phyloP scores from a whole-genome alignment of 352 stramenopile genomes.

The Phytophthora crassamura region DNA sequence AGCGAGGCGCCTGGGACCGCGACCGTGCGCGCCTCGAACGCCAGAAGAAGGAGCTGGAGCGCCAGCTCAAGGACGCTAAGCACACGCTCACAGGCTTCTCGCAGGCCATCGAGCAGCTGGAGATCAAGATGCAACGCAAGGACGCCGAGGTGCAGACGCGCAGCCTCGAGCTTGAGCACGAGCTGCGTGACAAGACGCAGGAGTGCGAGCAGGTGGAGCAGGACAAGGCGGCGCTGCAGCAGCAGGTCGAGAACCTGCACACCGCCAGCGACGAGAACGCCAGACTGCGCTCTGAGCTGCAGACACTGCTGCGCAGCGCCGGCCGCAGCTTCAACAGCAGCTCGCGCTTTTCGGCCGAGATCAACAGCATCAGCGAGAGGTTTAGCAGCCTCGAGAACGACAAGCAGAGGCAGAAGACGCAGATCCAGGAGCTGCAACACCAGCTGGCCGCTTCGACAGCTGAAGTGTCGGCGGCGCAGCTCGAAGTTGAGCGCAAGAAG shows the following conservation, averaged over 20 bases:
- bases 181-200: conserved; percentile 47
- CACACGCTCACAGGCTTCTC: conserved; percentile 65
- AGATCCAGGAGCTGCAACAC: conserved; percentile 44
- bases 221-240: conserved; percentile 28
- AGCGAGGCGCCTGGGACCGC: conserved; percentile 49
- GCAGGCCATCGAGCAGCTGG: conserved; percentile 76
- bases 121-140: conserved; percentile 81
- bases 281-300: conserved; percentile 46
- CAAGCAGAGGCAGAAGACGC: conserved; percentile 36
- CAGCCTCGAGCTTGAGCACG: conserved; percentile 61
- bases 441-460: conserved; percentile 36
- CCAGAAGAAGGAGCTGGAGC: conserved; percentile 57
- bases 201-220: conserved; percentile 50
- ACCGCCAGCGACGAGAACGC: conserved; percentile 51
- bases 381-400: conserved; percentile 40
- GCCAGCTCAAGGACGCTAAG: conserved; percentile 64
- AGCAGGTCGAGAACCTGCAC: conserved; percentile 47
- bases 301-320: conserved; percentile 24
- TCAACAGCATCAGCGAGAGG: conserved; percentile 39
- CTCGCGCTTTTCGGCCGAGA: conserved; percentile 38
- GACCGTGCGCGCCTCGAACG: conserved; percentile 54
- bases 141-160: conserved; percentile 65
- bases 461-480: conserved; percentile 34
- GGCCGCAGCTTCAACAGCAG: conserved; percentile 14
- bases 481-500: conserved; percentile 55